phyloP scores from a whole-genome alignment of 2,329 filamentous ascomycete genomes.

The Colletotrichum siamense region DNA sequence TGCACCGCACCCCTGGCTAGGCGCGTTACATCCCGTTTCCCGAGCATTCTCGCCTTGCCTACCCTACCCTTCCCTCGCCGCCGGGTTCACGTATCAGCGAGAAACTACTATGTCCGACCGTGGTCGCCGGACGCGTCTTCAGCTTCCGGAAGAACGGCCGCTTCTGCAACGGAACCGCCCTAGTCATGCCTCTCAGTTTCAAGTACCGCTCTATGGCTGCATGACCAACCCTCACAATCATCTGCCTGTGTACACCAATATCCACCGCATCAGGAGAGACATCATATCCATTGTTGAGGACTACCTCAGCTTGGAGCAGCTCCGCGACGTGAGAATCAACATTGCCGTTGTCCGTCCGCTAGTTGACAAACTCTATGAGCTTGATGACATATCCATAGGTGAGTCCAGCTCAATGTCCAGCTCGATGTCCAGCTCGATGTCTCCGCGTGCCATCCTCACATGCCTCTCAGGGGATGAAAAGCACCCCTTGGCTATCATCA shows the following conservation, averaged over 20 bases:
- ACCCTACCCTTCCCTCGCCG: not conserved
- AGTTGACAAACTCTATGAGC: constrained; percentile 82
- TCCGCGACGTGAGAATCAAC: constrained; percentile 83
- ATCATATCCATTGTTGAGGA: constrained; percentile 68
- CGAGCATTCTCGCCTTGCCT: not conserved
- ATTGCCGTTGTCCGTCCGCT: constrained; percentile 79
- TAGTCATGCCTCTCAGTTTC: constrained; percentile 39
- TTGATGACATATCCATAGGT: constrained; percentile 81
- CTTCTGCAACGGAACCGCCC: constrained; percentile 41
- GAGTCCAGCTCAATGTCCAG: constrained; percentile 27
- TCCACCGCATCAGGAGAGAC: constrained; percentile 73
- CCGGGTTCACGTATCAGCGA: not conserved
- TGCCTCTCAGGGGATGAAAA: not conserved
- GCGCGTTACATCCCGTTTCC: not conserved
- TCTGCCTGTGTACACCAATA: constrained; percentile 78
- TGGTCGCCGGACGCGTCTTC: constrained; percentile 15
- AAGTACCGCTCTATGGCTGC: constrained; percentile 56
- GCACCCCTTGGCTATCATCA: not conserved
- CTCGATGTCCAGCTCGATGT: constrained; percentile 23
- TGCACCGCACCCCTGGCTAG: not conserved
- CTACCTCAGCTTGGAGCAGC: constrained; percentile 73
- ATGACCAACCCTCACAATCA: constrained; percentile 63
- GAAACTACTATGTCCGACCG: constrained; percentile 25
- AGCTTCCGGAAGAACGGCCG: constrained; percentile 30
- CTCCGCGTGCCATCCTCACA: not conserved